Conservation (phyloP, 176 grass and related monocot genomes). For the Neostapfia colusana region DNA sequence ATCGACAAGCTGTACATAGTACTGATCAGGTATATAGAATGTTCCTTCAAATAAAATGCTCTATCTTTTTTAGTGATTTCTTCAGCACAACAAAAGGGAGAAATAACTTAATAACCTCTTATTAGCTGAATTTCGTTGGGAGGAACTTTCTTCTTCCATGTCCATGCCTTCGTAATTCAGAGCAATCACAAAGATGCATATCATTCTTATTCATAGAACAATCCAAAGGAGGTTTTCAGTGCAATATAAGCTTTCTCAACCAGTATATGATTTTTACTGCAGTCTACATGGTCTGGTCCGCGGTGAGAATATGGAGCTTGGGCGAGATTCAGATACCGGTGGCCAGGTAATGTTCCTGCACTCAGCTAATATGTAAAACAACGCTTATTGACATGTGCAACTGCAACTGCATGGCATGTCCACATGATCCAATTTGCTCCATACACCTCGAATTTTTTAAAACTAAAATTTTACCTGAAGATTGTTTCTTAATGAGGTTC, state of each 20-base stretch:
- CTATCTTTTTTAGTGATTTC: not conserved
- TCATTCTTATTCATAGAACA: not conserved
- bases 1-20: constrained; percentile 71
- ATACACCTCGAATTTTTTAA: not conserved
- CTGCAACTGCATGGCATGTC: not conserved
- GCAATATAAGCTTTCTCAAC: constrained; percentile 12
- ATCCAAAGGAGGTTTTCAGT: not conserved
- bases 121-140: not conserved
- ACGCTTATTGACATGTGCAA: not conserved
- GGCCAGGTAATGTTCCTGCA: constrained; percentile 60
- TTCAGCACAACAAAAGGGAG: not conserved
- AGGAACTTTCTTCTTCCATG: not conserved
- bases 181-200: not conserved
- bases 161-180: not conserved
- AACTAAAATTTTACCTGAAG: constrained; percentile 10
- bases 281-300: constrained; percentile 80
- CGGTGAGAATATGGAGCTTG: constrained; percentile 87
- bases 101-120: not conserved
- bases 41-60: not conserved
- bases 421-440: not conserved
- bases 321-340: constrained; percentile 81
- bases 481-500: constrained; percentile 1
- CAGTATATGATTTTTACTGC: constrained; percentile 23
- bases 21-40: constrained; percentile 51
- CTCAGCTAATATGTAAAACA: constrained; percentile 11